Conservation (phyloP, 2,329 filamentous ascomycete species). For the Colletotrichum lentis region DNA sequence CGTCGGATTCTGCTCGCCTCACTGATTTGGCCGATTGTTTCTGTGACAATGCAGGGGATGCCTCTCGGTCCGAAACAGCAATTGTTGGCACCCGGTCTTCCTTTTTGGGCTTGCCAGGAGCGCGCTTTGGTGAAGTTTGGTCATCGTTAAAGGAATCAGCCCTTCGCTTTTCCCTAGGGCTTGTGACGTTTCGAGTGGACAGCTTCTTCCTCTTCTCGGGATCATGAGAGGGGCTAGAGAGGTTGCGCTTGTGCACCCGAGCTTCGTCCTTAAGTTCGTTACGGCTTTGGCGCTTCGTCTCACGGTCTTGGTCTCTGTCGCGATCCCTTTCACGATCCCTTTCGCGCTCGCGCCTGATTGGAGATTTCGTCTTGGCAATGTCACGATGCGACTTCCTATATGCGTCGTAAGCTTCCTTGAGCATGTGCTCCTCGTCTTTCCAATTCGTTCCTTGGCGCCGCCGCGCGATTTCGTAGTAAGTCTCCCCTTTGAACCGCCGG, state of each 20-base stretch:
- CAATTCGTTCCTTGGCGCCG: constrained; percentile 85
- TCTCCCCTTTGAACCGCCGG: constrained; percentile 75
- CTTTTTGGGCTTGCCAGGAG: constrained; percentile 62
- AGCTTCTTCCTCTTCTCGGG: constrained; percentile 56
- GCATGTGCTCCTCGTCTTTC: constrained; percentile 83
- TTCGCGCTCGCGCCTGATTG: constrained; percentile 54
- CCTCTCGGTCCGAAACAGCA: constrained; percentile 62
- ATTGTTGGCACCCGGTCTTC: constrained; percentile 60
- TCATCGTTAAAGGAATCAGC: constrained; percentile 59
- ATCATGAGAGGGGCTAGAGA: constrained; percentile 60
- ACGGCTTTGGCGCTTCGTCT: constrained; percentile 54
- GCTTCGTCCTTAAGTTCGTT: constrained; percentile 57
- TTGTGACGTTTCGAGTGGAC: constrained; percentile 49
- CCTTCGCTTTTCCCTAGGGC: constrained; percentile 60
- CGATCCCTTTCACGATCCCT: constrained; percentile 40
- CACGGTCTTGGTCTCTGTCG: constrained; percentile 52
- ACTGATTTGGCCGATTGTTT: constrained; percentile 58
- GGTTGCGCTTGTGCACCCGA: constrained; percentile 55
- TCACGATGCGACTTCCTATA: constrained; percentile 64
- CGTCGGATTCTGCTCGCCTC: constrained; percentile 64
- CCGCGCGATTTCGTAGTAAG: constrained; percentile 87
- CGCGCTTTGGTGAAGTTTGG: constrained; percentile 58
- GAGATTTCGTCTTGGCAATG: constrained; percentile 59
- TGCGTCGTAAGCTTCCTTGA: constrained; percentile 79
- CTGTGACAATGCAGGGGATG: constrained; percentile 56